These are phyloP conservation scores for Lachancea cidri DNA, from an alignment of 805 yeast genomes.

Conservation along the genomic window DNA sequence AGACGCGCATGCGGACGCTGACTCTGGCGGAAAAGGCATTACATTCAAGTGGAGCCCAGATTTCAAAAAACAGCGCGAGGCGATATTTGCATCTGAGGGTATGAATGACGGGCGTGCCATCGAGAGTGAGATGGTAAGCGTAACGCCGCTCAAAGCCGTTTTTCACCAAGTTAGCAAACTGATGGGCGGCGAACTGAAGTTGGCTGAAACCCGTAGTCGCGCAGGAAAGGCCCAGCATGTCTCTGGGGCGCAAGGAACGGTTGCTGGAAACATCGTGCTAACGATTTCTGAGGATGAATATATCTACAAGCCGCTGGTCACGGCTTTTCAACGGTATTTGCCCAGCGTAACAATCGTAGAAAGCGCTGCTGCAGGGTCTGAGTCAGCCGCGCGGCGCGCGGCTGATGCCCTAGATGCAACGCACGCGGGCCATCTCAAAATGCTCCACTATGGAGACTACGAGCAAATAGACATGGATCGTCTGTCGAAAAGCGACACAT, in stretches of 20 bases:
- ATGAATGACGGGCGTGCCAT: slow-evolving; percentile 70
- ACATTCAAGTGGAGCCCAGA: slow-evolving; percentile 82
- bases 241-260: too few species aligned
- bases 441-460: slow-evolving; percentile 83
- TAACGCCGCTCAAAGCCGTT: slow-evolving; percentile 68
- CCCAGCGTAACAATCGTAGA: slow-evolving; percentile 32
- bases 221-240: too few species aligned
- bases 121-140: slow-evolving; percentile 56
- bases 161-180: slow-evolving; percentile 40
- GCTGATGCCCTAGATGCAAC: background rate
- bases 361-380: slow-evolving; percentile 12
- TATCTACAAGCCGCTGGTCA: slow-evolving; percentile 36
- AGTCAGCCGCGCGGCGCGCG: slow-evolving; percentile 8
- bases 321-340: slow-evolving; percentile 29
- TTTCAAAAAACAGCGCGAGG: slow-evolving; percentile 44
- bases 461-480: slow-evolving; percentile 80
- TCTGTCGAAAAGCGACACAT: slow-evolving; percentile 34
- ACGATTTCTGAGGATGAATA: slow-evolving; percentile 37
- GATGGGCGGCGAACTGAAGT: slow-evolving; percentile 15
- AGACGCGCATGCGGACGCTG: slow-evolving; percentile 19
- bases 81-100: slow-evolving; percentile 49
- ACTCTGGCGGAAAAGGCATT: slow-evolving; percentile 33
- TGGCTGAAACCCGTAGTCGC: too few species aligned
- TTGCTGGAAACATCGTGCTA: too few species aligned
- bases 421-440: slow-evolving; percentile 24